phyloP scores from a whole-genome alignment of 805 yeast genomes.

The Candida chauliodis region DNA sequence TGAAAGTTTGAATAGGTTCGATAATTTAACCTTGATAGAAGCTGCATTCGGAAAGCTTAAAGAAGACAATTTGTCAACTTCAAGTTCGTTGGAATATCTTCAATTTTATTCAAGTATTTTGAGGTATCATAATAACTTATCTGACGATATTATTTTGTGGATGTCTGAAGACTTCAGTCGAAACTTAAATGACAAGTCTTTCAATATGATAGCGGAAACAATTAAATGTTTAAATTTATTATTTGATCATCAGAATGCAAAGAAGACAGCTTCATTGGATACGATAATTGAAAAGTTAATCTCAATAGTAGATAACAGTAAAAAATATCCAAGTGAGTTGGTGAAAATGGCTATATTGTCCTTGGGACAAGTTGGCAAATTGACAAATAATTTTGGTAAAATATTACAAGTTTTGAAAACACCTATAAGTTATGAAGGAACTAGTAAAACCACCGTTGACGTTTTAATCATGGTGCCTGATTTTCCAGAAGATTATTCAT shows the following conservation, averaged over 20 bases:
- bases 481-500: conserved; percentile 11
- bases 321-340: conserved; percentile 27
- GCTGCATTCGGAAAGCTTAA: conserved; percentile 16
- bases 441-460: conserved; percentile 24
- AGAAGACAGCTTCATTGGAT: not conserved
- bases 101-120: conserved; percentile 25
- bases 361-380: conserved; percentile 18
- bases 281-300: conserved; percentile 17
- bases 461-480: conserved; percentile 15
- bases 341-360: conserved; percentile 23
- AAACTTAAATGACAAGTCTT: conserved; percentile 22
- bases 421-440: conserved; percentile 23
- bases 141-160: conserved; percentile 15
- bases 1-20: conserved; percentile 23
- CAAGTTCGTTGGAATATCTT: conserved; percentile 24
- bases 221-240: conserved; percentile 13
- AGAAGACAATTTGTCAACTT: conserved; percentile 17
- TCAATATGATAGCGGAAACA: conserved; percentile 26
- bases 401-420: conserved; percentile 17
- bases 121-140: conserved; percentile 16
- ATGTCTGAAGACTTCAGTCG: conserved; percentile 22
- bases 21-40: conserved; percentile 15
- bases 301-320: conserved; percentile 17
- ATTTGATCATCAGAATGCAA: conserved; percentile 2
- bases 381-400: conserved; percentile 9